Conservation (phyloP, 2,329 filamentous ascomycete species). For the Monilinia polystroma region DNA sequence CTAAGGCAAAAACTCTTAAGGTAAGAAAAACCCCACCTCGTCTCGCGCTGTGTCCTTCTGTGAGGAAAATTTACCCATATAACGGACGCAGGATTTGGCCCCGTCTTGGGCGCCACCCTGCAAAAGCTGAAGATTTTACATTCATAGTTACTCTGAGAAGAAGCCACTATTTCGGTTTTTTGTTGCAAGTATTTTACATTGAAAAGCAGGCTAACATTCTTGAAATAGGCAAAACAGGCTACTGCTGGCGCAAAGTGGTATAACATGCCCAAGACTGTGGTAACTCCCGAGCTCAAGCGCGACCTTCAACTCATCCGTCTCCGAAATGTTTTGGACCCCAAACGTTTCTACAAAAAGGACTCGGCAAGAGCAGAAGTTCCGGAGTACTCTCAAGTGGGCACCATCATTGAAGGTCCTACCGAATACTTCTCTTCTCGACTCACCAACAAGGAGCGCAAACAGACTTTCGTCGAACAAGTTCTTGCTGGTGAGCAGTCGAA, state of each 20-base stretch:
- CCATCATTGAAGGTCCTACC: constrained; percentile 81
- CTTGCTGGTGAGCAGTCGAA: constrained; percentile 64
- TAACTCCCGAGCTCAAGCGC: constrained; percentile 82
- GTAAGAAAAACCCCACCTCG: constrained; percentile 43
- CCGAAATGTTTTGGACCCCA: constrained; percentile 83
- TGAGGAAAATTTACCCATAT: constrained; percentile 78
- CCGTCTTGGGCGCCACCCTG: constrained; percentile 79
- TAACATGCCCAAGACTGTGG: constrained; percentile 77
- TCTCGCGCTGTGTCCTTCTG: constrained; percentile 42
- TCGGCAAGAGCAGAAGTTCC: constrained; percentile 65
- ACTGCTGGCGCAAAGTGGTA: constrained; percentile 84
- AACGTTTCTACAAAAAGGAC: constrained; percentile 66
- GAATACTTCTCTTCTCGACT: constrained; percentile 82
- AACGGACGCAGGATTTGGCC: constrained; percentile 72
- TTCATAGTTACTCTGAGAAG: constrained; percentile 73
- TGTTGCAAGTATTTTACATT: constrained; percentile 23
- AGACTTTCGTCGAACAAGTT: constrained; percentile 82
- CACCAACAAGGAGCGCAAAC: constrained; percentile 82
- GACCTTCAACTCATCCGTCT: constrained; percentile 89
- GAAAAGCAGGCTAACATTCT: constrained; percentile 29
- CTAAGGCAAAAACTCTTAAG: constrained; percentile 50
- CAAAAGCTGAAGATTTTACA: constrained; percentile 58
- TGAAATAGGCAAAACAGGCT: constrained; percentile 46
- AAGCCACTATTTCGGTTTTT: constrained; percentile 22
- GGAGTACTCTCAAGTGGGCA: constrained; percentile 81